Percentiles rank a stretch among this genome's conserved stretches.
These are phyloP conservation scores for Zymoseptoria ardabiliae DNA, from an alignment of 2,329 filamentous ascomycete species.

Conservation along the genomic window DNA sequence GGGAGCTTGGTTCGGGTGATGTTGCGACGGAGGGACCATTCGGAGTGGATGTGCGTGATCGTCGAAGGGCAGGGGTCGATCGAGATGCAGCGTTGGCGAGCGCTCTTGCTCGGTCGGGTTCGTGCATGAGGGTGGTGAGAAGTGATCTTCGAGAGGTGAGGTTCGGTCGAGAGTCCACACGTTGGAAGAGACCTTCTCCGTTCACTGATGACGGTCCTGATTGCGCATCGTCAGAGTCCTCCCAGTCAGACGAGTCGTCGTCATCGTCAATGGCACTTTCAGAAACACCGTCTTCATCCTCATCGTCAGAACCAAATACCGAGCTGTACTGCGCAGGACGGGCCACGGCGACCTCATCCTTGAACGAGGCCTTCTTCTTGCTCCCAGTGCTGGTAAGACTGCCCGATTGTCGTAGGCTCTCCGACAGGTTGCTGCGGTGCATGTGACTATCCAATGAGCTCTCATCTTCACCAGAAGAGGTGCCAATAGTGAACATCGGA, in stretches of 20 bases:
- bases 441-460: constrained; percentile 64
- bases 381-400: constrained; percentile 32
- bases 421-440: constrained; percentile 48
- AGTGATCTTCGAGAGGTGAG: constrained; percentile 80
- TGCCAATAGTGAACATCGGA: constrained; percentile 65
- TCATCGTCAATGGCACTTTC: constrained; percentile 69
- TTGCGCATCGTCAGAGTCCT: constrained; percentile 62
- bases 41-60: constrained; percentile 59
- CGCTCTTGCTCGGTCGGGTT: constrained; percentile 63
- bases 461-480: constrained; percentile 76
- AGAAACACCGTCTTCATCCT: constrained; percentile 52
- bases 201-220: constrained; percentile 70
- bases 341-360: constrained; percentile 63
- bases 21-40: constrained; percentile 59
- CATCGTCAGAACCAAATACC: constrained; percentile 53
- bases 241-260: constrained; percentile 43
- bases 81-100: constrained; percentile 59
- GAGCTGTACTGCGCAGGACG: constrained; percentile 47
- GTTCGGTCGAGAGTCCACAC: constrained; percentile 81
- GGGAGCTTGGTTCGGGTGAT: constrained; percentile 42
- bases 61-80: constrained; percentile 48
- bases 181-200: constrained; percentile 74
- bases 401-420: constrained; percentile 42
- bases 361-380: constrained; percentile 79
- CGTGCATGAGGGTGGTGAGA: constrained; percentile 80